These are phyloP conservation scores for Russula compacta DNA, from an alignment of 768 basidiomycete genomes.

Conservation along the genomic window DNA sequence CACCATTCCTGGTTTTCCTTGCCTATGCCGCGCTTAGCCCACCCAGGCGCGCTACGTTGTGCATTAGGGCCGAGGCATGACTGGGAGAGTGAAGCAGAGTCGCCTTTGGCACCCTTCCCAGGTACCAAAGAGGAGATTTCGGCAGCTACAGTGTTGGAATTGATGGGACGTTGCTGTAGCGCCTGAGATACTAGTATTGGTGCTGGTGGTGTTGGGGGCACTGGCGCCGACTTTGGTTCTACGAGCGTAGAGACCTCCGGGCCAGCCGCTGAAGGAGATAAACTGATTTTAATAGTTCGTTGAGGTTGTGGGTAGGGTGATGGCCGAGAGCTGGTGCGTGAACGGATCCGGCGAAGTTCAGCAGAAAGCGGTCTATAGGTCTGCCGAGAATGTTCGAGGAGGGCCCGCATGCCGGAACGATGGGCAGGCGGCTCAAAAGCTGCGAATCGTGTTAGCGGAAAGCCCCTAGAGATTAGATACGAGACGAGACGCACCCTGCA, in stretches of 20 bases:
- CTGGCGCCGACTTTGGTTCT: constrained; percentile 23
- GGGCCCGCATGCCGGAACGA: constrained; percentile 58
- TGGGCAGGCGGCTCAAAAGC: constrained; percentile 65
- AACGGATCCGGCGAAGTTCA: constrained; percentile 56
- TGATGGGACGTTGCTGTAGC: constrained; percentile 10
- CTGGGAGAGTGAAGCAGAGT: constrained; percentile 28
- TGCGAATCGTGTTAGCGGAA: constrained; percentile 1
- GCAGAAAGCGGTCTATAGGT: constrained; percentile 67
- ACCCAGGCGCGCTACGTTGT: constrained; percentile 49
- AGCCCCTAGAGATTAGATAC: background rate
- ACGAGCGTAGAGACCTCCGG: constrained; percentile 19
- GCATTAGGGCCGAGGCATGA: constrained; percentile 48
- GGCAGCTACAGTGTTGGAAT: constrained; percentile 1
- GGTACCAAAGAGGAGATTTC: constrained; percentile 33
- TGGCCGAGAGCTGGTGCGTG: constrained; percentile 59
- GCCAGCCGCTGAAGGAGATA: constrained; percentile 36
- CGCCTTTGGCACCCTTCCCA: constrained; percentile 27
- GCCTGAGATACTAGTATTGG: constrained; percentile 22
- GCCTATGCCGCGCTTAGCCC: constrained; percentile 52
- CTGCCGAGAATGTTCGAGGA: constrained; percentile 64
- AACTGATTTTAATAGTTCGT: constrained; percentile 37
- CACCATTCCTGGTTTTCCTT: constrained; percentile 43
- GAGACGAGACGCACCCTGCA: constrained; percentile 51
- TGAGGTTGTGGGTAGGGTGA: constrained; percentile 57
- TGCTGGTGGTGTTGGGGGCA: constrained; percentile 29